Evolutionary conservation across 2,329 filamentous ascomycete species (phyloP), one percentile per base, ranked within the genome.

Genomic region (Aspergillus brasiliensis): DNA sequence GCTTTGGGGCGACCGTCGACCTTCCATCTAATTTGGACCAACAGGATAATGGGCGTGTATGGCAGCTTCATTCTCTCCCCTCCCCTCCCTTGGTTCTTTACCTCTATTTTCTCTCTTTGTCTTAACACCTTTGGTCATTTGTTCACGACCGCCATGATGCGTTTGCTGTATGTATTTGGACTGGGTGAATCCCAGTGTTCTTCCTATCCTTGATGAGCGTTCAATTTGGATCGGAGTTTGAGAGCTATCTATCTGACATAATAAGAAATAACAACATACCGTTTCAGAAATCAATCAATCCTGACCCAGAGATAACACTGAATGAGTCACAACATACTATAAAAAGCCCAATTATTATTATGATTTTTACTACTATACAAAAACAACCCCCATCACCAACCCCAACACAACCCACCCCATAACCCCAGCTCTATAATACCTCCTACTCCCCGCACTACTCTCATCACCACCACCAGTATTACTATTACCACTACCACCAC

Each of bases 1-100:
- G 7, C 74, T 82, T 27, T 82, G 80, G 80, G 80, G 80, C 1
- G 80, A 82, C 71, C 58, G 64, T 23, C 58, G 58, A 37, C 51
- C 55, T 40, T 34, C 11, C 11, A 34, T 34, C 13, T 60, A 51
- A 57, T 31, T 7, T 21, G 17, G 17, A 17, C 10, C 11, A 21
- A 28, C 23, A 10, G 8, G 23, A 13, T 10, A 3, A 27, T 27
- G 17, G 23, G 28, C 8, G 28, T 48, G 38, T 15, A 23, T n/a
- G 25, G 27, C 2, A 10, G 38, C 52, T 46, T 42, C 25, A 17
- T 52, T 25, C 23, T 44, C 51, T 56, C 49, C 27, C 8, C 31
- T 44, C 49, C 47, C 21, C 44, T 37, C 21, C 34, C 25, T 17
- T 57, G 34, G 40, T 49, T 37, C n/a, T 46, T 56, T 51, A 13